Evolutionary conservation across 768 basidiomycete species (phyloP), one percentile per base, ranked within the genome.

Genomic region (Scleroderma citrinum): DNA sequence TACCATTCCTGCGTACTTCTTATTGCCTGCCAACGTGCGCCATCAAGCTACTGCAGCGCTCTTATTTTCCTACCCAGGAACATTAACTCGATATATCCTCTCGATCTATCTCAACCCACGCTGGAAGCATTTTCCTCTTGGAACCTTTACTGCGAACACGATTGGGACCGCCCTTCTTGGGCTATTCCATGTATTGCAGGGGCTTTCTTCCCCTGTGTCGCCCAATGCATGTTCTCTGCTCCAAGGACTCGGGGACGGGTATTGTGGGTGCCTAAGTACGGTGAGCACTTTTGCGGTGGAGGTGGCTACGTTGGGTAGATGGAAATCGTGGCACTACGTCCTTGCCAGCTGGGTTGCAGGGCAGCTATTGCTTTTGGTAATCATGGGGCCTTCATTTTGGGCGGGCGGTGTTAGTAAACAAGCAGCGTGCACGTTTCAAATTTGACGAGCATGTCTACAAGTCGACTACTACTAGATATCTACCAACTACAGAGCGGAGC

Each of bases 191-290:
- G 81, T 87, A 44, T 64, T 92, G 37, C 87, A 92, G 63, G 77
- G 80, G 49, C 7, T 65, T 10, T 46, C 57, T 31, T 70, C 70
- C 11, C 53, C 63, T 30, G 52, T 67, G 20, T 77, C 83, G 2
- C 62, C 67, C 19, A 68, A 74, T 50, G 73, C 78, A 30, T 96
- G 94, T 61, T 73, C 78, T 21, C 71, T 91, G 17, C 66, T 97
- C 36, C 85, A 89, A 60, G 94, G 92, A 1, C 68, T 98, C 32
- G 72, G 75, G 20, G 92, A 97, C 62, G 96, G 96, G 7, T 97
- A 92, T 62, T 97, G 94, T 62, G 96, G 93, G 11, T 93, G 92
- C 69, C 72, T 98, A 57, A 94, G 87, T 2, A 99, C 96, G 1
- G 78, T 99, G 57, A 92, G 88, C 65, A 98, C 94, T 16, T 95